Evolutionary conservation across 2,329 filamentous ascomycete genomes (phyloP).

Genomic region (Passalora sequoiae): DNA sequence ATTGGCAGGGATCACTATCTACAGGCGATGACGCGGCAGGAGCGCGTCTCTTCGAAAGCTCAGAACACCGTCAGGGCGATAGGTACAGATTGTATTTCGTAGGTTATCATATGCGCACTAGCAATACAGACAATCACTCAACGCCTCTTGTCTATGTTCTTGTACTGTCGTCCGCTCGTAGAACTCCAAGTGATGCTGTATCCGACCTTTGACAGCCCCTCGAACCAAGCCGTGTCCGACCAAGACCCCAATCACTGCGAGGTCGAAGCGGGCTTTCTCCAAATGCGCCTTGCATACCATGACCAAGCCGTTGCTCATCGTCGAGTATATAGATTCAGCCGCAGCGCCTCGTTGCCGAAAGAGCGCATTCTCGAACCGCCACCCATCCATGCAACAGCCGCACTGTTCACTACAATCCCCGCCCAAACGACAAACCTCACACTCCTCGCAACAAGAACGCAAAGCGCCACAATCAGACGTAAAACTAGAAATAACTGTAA

Average conservation of each 20-base stretch:
- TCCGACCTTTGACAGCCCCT: neutral
- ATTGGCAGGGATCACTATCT: too few species aligned
- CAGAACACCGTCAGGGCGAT: too few species aligned
- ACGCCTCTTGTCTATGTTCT: neutral
- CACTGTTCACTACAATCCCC: neutral
- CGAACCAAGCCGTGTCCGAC: slow-evolving; percentile 1
- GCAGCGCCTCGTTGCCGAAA: neutral
- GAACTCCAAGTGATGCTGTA: neutral
- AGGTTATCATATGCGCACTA: too few species aligned
- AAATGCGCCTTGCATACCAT: neutral
- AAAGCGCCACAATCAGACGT: neutral
- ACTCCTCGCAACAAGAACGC: neutral
- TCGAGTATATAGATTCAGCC: neutral
- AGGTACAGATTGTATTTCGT: too few species aligned
- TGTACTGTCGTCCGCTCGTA: too few species aligned
- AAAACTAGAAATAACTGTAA: neutral
- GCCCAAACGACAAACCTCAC: neutral
- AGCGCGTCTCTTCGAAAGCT: too few species aligned
- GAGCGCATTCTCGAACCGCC: neutral
- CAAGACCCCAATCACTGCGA: neutral
- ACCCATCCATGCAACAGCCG: neutral
- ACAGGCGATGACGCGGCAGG: too few species aligned
- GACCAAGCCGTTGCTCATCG: neutral
- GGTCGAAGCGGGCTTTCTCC: neutral
- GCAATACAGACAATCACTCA: neutral